phyloP scores from a whole-genome alignment of 352 stramenopile genomes.

The Pythium utonaiense region DNA sequence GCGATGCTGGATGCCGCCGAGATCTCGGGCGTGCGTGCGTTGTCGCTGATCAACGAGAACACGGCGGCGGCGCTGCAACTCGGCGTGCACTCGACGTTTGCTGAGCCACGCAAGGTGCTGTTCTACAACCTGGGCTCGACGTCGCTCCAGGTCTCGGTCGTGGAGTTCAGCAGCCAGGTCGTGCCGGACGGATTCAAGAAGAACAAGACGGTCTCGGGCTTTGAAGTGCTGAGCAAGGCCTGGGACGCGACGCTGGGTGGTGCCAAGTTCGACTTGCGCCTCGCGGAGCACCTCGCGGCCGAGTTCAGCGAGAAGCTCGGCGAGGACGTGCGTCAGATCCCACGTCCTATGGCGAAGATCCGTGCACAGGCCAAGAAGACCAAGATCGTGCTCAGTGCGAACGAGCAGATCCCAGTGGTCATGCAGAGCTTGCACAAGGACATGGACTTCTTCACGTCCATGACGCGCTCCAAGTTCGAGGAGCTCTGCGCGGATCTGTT shows the following conservation, averaged over 20 bases:
- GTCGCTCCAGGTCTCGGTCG: slow-evolving; percentile 85
- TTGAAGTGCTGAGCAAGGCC: slow-evolving; percentile 90
- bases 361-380: slow-evolving; percentile 94
- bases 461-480: slow-evolving; percentile 92
- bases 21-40: slow-evolving; percentile 93
- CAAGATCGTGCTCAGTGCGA: slow-evolving; percentile 97
- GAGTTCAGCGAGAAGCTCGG: slow-evolving; percentile 93
- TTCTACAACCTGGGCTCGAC: slow-evolving; percentile 98
- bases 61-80: slow-evolving; percentile 96
- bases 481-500: slow-evolving; percentile 89
- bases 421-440: slow-evolving; percentile 94
- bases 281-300: slow-evolving; percentile 92
- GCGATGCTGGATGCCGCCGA: slow-evolving; percentile 93
- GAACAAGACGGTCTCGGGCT: slow-evolving; percentile 89
- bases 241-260: slow-evolving; percentile 94
- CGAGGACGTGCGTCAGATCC: slow-evolving; percentile 88
- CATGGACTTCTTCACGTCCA: slow-evolving; percentile 90
- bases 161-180: slow-evolving; percentile 84
- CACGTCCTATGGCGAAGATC: slow-evolving; percentile 94
- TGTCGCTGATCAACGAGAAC: slow-evolving; percentile 97
- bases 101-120: slow-evolving; percentile 87
- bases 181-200: slow-evolving; percentile 88
- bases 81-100: slow-evolving; percentile 91
- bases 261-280: slow-evolving; percentile 87
- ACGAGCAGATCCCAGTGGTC: slow-evolving; percentile 94